These are phyloP conservation scores for Metroxylon sagu DNA, from an alignment of 176 grass and related monocot species.

Conservation along the genomic window DNA sequence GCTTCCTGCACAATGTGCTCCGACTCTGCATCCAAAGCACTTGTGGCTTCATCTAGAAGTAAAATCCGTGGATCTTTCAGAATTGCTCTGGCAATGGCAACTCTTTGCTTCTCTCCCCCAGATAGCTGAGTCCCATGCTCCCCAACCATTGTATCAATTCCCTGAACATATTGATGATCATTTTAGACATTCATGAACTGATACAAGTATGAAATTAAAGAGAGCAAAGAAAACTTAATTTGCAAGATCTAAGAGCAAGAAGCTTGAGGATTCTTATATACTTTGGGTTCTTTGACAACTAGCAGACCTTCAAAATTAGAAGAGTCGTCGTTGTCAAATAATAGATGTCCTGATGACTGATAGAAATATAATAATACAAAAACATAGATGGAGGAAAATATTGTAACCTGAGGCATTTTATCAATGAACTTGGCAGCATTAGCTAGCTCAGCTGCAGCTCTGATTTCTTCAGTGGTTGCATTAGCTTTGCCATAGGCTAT, in stretches of 20 bases:
- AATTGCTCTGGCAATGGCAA: conserved; percentile 90
- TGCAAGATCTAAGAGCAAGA: too few relatives aligned
- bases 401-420: conserved; percentile 82
- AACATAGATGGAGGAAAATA: too few relatives aligned
- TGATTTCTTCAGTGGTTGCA: conserved; percentile 62
- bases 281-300: too few relatives aligned
- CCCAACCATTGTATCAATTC: conserved; percentile 68
- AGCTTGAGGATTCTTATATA: too few relatives aligned
- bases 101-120: conserved; percentile 90
- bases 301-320: too few relatives aligned
- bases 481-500: conserved; percentile 77
- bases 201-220: too few relatives aligned
- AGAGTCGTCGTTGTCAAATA: too few relatives aligned
- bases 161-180: conserved; percentile 27
- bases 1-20: conserved; percentile 83
- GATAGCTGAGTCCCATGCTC: conserved; percentile 81
- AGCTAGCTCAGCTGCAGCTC: conserved; percentile 81
- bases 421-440: conserved; percentile 90
- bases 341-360: too few relatives aligned
- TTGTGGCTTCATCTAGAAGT: conserved; percentile 85
- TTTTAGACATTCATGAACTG: too few relatives aligned
- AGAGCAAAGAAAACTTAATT: too few relatives aligned
- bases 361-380: too few relatives aligned
- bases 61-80: conserved; percentile 89
- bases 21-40: conserved; percentile 76